phyloP scores from a whole-genome alignment of 345 rosid genomes.

The Brassica rapa region DNA sequence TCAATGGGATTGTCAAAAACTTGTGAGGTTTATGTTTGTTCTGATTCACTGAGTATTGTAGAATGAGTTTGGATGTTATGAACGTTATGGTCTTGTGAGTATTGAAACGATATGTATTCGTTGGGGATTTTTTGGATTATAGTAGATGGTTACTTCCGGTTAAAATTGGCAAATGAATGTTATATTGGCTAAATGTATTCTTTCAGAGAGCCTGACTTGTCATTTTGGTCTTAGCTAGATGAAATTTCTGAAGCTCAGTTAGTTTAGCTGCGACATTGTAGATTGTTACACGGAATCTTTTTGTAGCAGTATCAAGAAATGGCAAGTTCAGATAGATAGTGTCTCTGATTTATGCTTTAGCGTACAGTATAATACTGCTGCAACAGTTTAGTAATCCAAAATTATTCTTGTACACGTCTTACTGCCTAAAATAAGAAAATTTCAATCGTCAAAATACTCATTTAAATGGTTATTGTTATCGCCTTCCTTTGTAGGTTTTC shows the following conservation, averaged over 20 bases:
- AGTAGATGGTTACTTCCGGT: too few relatives aligned
- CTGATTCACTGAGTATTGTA: neutral
- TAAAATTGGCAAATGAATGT: too few relatives aligned
- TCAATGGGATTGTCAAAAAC: neutral
- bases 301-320: neutral
- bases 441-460: too few relatives aligned
- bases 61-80: too few relatives aligned
- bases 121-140: too few relatives aligned
- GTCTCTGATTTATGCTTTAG: neutral
- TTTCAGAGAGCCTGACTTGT: neutral
- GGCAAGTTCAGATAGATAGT: neutral
- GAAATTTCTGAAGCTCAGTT: neutral
- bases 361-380: neutral
- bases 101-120: neutral
- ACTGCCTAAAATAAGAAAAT: neutral
- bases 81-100: neutral
- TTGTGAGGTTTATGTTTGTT: neutral
- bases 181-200: too few relatives aligned
- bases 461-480: neutral
- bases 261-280: neutral
- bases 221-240: neutral
- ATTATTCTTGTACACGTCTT: neutral
- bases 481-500: constrained; percentile 25
- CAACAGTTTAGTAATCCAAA: neutral
- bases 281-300: neutral